phyloP scores from a whole-genome alignment of 306 rosid genomes.

The Bauhinia variegata region DNA sequence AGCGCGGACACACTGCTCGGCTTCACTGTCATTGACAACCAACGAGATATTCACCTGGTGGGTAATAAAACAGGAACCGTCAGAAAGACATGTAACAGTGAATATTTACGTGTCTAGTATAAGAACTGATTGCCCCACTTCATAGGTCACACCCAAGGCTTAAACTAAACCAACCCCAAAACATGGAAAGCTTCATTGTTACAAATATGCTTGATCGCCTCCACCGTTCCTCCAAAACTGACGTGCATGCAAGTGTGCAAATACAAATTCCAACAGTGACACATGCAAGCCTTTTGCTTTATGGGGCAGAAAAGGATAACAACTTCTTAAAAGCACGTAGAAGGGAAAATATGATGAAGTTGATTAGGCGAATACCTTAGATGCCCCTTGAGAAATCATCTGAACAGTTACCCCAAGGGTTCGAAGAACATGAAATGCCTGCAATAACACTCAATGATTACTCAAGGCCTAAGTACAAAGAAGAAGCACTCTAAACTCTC shows the following conservation, averaged over 20 bases:
- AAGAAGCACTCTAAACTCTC: not conserved
- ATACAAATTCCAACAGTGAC: not conserved
- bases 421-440: constrained; percentile 85
- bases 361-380: constrained; percentile 65
- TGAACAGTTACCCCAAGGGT: constrained; percentile 86
- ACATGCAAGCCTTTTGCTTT: constrained; percentile 5
- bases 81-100: constrained; percentile 23
- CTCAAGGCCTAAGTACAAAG: not conserved
- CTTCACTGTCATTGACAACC: constrained; percentile 83
- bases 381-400: constrained; percentile 98
- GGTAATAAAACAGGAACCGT: constrained; percentile 22
- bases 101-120: constrained; percentile 9
- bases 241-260: not conserved
- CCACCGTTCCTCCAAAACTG: not conserved
- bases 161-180: not conserved
- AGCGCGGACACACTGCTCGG: constrained; percentile 83
- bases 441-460: constrained; percentile 35
- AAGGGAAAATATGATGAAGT: constrained; percentile 2
- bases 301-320: constrained; percentile 1
- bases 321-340: constrained; percentile 1
- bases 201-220: not conserved
- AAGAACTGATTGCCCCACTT: constrained; percentile 1
- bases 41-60: constrained; percentile 86
- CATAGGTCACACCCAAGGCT: not conserved
- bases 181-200: not conserved